phyloP scores from a whole-genome alignment of 169 alveolate genomes.

The Babesia divergens region DNA sequence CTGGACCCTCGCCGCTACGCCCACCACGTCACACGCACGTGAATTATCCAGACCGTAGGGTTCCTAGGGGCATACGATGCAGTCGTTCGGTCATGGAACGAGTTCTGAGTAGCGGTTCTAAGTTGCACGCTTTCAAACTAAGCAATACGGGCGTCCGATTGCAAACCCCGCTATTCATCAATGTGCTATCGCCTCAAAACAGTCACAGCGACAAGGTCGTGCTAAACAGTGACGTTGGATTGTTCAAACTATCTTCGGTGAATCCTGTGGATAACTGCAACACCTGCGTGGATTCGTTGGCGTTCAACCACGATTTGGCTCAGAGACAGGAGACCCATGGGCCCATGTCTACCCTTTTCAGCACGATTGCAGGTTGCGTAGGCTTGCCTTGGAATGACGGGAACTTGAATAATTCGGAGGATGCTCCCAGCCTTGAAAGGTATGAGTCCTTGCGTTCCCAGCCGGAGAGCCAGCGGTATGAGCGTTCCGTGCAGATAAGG shows the following conservation, averaged over 20 bases:
- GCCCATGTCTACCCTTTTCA: slow-evolving; percentile 8
- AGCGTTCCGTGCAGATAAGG: slow-evolving; percentile 11
- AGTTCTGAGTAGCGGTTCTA: slow-evolving; percentile 13
- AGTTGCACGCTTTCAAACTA: slow-evolving; percentile 41
- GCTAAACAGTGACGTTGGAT: slow-evolving; percentile 23
- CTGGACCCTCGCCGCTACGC: background rate
- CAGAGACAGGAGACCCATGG: no score
- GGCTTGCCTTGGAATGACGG: slow-evolving; percentile 22
- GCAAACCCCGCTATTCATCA: slow-evolving; percentile 9
- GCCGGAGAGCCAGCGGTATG: background rate
- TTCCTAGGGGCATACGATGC: slow-evolving; percentile 13
- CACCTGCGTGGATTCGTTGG: background rate
- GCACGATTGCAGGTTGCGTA: slow-evolving; percentile 23
- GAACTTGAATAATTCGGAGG: background rate
- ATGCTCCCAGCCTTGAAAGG: background rate
- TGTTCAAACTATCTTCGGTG: slow-evolving; percentile 42
- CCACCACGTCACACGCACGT: no score
- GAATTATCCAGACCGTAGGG: background rate
- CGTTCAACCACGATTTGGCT: no score
- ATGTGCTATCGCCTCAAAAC: slow-evolving; percentile 21
- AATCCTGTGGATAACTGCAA: background rate
- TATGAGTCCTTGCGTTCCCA: background rate
- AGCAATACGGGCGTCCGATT: slow-evolving; percentile 22
- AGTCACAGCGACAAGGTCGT: slow-evolving; percentile 29
- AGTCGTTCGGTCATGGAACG: background rate